A percentile compares a stretch with the other conserved stretches of the same genome.
Conservation (phyloP, 805 yeast genomes). For the Yarrowia porcina region DNA sequence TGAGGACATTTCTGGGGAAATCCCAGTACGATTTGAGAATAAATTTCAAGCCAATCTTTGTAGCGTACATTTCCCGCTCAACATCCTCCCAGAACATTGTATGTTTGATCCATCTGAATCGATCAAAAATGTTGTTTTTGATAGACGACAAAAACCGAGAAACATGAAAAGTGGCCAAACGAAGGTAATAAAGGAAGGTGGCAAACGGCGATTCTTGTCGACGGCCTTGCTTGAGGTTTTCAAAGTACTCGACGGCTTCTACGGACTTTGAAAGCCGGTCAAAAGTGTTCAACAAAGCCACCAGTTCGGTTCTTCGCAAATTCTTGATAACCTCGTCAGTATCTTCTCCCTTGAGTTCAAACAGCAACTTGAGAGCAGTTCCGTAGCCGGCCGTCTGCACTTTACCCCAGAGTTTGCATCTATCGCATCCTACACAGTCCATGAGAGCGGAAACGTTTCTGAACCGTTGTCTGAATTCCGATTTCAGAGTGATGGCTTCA, state of each 20-base stretch:
- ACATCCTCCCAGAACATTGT: constrained; percentile 44
- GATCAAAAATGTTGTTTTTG: neutral
- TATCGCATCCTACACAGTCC: constrained; percentile 98
- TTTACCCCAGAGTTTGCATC: constrained; percentile 98
- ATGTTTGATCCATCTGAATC: constrained; percentile 1
- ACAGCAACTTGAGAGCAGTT: constrained; percentile 85
- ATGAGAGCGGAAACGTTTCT: constrained; percentile 86
- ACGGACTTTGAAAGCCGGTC: constrained; percentile 87
- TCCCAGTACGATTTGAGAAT: constrained; percentile 62
- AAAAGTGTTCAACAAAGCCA: constrained; percentile 87
- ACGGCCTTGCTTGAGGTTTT: neutral
- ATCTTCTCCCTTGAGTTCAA: constrained; percentile 64
- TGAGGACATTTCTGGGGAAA: constrained; percentile 63
- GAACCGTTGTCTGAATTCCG: constrained; percentile 82
- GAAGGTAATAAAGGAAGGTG: neutral
- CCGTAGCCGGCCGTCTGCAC: constrained; percentile 97
- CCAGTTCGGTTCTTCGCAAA: constrained; percentile 75
- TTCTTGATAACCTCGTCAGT: constrained; percentile 52
- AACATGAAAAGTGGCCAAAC: neutral
- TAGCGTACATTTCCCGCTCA: constrained; percentile 49
- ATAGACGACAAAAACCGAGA: neutral
- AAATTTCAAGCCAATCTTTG: constrained; percentile 60
- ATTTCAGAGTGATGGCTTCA: constrained; percentile 55
- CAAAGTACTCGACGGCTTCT: constrained; percentile 66
- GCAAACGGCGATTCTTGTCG: neutral